Conservation (phyloP, 257 asterid species). For the Cruciata laevipes region DNA sequence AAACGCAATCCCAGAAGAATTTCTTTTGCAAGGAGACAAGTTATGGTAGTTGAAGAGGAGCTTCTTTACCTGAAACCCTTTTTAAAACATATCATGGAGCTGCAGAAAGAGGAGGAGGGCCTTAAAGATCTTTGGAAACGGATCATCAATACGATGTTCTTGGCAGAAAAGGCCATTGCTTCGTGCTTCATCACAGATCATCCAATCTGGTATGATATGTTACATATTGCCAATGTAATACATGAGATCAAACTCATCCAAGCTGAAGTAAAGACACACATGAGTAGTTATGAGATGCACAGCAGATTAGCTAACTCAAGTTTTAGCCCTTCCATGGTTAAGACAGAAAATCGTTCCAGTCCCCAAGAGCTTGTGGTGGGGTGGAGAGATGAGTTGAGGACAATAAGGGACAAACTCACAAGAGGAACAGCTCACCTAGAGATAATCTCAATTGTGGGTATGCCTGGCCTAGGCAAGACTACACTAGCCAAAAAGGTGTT, state of each 20-base stretch:
- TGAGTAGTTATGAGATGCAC: not conserved
- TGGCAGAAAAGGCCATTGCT: conserved; percentile 3
- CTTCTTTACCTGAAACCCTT: not conserved
- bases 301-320: not conserved
- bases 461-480: conserved; percentile 8
- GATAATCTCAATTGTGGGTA: conserved; percentile 2
- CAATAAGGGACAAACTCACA: not conserved
- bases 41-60: not conserved
- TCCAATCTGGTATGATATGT: conserved; percentile 5
- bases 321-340: not conserved
- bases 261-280: not conserved
- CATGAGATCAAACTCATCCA: not conserved
- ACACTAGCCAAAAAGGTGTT: conserved; percentile 1
- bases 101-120: not conserved
- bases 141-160: not conserved
- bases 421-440: conserved; percentile 1
- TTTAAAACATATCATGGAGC: not conserved
- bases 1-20: not conserved
- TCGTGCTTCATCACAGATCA: not conserved
- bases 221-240: not conserved
- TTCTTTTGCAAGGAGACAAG: not conserved
- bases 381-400: not conserved
- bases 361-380: conserved; percentile 7
- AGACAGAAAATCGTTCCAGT: not conserved
- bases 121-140: conserved; percentile 3